phyloP scores from a whole-genome alignment of 768 basidiomycete genomes.

The Crassisporium funariophilum region DNA sequence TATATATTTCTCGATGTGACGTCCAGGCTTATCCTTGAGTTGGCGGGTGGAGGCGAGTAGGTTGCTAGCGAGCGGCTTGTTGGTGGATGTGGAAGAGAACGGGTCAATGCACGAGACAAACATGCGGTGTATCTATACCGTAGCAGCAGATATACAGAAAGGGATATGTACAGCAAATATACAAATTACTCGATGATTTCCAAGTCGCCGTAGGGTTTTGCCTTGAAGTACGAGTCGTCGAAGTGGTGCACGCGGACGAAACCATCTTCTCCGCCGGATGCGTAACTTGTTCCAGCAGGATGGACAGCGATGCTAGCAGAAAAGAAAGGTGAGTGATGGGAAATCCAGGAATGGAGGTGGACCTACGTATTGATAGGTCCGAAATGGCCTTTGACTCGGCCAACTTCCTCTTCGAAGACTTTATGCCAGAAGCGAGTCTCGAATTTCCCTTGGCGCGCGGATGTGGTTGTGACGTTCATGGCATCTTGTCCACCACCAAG shows the following conservation, averaged over 20 bases:
- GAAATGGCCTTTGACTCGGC: constrained; percentile 97
- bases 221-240: constrained; percentile 92
- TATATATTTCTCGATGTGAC: constrained; percentile 98
- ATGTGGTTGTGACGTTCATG: constrained; percentile 96
- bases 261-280: constrained; percentile 96
- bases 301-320: constrained; percentile 82
- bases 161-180: constrained; percentile 4
- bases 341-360: background rate
- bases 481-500: constrained; percentile 98
- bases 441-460: constrained; percentile 92
- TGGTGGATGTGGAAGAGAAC: too few species aligned
- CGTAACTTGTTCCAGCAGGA: constrained; percentile 84
- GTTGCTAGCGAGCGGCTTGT: too few species aligned
- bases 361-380: constrained; percentile 95
- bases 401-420: constrained; percentile 94
- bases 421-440: constrained; percentile 99
- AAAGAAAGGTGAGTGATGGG: constrained; percentile 7
- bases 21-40: constrained; percentile 88
- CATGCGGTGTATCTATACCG: background rate
- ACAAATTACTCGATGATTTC: constrained; percentile 56
- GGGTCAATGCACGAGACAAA: background rate
- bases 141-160: background rate
- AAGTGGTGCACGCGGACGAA: constrained; percentile 91
- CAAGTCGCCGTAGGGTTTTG: constrained; percentile 88
- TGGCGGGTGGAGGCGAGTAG: constrained; percentile 67